phyloP scores from a whole-genome alignment of 768 basidiomycete genomes.

The Suillus occidentalis region DNA sequence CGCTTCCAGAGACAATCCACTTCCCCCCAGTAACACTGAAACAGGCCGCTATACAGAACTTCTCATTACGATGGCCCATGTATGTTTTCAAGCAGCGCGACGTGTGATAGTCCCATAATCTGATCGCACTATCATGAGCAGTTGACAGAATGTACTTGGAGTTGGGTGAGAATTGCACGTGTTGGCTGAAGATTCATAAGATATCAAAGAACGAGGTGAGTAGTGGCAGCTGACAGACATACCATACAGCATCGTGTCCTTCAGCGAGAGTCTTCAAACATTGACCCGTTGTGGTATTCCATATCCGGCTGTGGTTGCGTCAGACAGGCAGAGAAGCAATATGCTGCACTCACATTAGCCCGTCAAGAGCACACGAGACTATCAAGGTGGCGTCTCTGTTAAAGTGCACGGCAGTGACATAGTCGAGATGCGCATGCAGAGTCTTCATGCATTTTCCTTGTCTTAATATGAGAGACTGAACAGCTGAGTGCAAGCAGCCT shows the following conservation, averaged over 20 bases:
- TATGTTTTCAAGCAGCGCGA: constrained; percentile 91
- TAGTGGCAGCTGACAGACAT: not conserved
- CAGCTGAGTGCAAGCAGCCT: not conserved
- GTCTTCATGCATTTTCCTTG: constrained; percentile 83
- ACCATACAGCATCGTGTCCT: constrained; percentile 85
- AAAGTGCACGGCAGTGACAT: constrained; percentile 93
- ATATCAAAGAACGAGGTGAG: not conserved
- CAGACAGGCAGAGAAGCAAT: constrained; percentile 4
- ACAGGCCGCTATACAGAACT: constrained; percentile 82
- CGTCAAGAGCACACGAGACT: constrained; percentile 90
- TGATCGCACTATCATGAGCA: constrained; percentile 89
- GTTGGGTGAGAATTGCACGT: constrained; percentile 93
- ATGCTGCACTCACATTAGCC: constrained; percentile 72
- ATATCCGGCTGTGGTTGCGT: constrained; percentile 71
- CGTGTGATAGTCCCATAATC: constrained; percentile 94
- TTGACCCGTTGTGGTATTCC: constrained; percentile 90
- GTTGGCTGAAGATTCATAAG: constrained; percentile 53
- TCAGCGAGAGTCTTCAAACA: constrained; percentile 96
- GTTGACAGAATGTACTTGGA: constrained; percentile 93
- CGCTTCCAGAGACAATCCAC: constrained; percentile 91
- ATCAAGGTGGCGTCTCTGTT: constrained; percentile 90
- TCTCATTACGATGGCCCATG: constrained; percentile 76
- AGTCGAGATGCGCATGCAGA: constrained; percentile 91
- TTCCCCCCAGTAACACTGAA: constrained; percentile 84
- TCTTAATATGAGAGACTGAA: not conserved